phyloP scores from a whole-genome alignment of 1,139 yeast species.

The Sugiyamaella neomexicana region DNA sequence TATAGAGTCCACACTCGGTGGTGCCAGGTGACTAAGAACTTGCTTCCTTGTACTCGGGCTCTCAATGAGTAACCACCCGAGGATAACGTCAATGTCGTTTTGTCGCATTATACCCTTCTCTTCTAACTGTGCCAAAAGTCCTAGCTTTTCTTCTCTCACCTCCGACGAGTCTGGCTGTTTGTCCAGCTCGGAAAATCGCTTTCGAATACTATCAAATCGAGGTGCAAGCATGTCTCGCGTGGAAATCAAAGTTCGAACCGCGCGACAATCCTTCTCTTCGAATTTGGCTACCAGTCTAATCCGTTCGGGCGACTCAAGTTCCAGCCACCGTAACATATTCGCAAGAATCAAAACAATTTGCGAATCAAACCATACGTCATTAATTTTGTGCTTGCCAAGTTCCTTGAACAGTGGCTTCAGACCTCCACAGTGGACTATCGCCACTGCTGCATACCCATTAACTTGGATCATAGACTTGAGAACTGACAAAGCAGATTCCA shows the following conservation, averaged over 20 bases:
- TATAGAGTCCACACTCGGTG: not conserved
- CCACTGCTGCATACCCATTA: conserved; percentile 28
- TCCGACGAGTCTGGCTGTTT: conserved; percentile 17
- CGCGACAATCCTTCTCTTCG: conserved; percentile 30
- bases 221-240: conserved; percentile 18
- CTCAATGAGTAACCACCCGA: conserved; percentile 39
- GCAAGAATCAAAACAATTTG: conserved; percentile 32
- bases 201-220: not conserved
- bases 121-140: conserved; percentile 19
- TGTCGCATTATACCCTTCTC: conserved; percentile 34
- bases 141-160: conserved; percentile 16
- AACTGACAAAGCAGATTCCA: conserved; percentile 31
- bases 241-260: conserved; percentile 23
- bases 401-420: conserved; percentile 32
- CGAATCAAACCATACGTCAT: no score
- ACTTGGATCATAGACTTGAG: conserved; percentile 29
- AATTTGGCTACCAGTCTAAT: conserved; percentile 35
- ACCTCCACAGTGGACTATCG: conserved; percentile 36
- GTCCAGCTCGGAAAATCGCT: not conserved
- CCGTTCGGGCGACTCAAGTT: conserved; percentile 35
- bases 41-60: conserved; percentile 25
- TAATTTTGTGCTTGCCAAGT: conserved; percentile 14
- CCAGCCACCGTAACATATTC: conserved; percentile 35
- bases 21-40: not conserved
- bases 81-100: conserved; percentile 30